These are phyloP conservation scores for Xylariales sp. DNA, from an alignment of 2,329 filamentous ascomycete genomes.

Conservation along the genomic window DNA sequence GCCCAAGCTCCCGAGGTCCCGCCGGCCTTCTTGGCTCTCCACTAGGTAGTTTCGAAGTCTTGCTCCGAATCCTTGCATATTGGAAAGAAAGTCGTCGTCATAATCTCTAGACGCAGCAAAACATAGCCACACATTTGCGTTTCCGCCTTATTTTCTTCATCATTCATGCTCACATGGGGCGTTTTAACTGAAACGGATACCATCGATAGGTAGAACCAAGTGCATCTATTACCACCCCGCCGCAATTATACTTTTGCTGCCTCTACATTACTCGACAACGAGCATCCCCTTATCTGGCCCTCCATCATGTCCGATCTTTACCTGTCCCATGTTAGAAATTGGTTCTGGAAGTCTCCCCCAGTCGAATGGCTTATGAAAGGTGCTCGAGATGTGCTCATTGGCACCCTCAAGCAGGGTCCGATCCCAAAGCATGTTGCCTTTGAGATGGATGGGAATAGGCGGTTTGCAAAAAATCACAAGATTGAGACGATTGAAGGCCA, in stretches of 20 bases:
- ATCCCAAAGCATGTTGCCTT: constrained; percentile 98
- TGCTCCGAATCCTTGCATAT: constrained; percentile 9
- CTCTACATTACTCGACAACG: constrained; percentile 11
- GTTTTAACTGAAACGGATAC: background rate
- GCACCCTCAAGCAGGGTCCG: constrained; percentile 87
- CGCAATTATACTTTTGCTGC: constrained; percentile 6
- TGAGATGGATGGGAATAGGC: constrained; percentile 97
- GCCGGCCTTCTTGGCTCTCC: constrained; percentile 20
- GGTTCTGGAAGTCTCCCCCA: constrained; percentile 88
- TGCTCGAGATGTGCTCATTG: constrained; percentile 86
- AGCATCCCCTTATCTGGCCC: constrained; percentile 5
- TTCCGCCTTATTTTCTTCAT: constrained; percentile 16
- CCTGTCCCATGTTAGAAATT: constrained; percentile 64
- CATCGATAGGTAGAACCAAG: background rate
- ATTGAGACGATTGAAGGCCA: constrained; percentile 98
- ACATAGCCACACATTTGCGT: constrained; percentile 34
- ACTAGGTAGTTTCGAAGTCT: constrained; percentile 1
- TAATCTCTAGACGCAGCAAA: constrained; percentile 35
- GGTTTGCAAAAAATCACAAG: constrained; percentile 88
- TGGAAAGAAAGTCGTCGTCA: constrained; percentile 40
- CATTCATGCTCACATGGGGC: background rate
- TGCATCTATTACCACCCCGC: background rate
- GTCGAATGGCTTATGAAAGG: constrained; percentile 88
- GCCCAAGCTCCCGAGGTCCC: constrained; percentile 19
- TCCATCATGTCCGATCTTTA: constrained; percentile 65